A percentile compares a stretch with the other conserved stretches of the same genome.
phyloP scores from a whole-genome alignment of 495 filamentous ascomycete species.

The Penicillium fimorum region DNA sequence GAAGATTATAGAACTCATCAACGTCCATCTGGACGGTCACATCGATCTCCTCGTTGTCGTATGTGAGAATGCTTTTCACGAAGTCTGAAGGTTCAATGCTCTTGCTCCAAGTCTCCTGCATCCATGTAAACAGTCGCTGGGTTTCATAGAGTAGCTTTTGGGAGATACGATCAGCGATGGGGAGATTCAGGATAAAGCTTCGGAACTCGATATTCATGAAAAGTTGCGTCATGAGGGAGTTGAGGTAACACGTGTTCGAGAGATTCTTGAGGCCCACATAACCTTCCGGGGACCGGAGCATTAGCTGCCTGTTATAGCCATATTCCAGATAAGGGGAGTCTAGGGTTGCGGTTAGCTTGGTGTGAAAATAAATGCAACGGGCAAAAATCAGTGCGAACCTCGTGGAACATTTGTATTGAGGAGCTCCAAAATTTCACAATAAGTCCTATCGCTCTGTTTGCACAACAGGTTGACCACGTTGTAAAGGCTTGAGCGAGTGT shows the following conservation, averaged over 20 bases:
- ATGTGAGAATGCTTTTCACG: constrained; percentile 73
- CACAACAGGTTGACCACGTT: constrained; percentile 59
- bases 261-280: constrained; percentile 86
- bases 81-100: constrained; percentile 70
- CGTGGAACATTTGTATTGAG: constrained; percentile 53
- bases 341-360: constrained; percentile 5
- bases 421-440: constrained; percentile 49
- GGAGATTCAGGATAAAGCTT: constrained; percentile 72
- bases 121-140: constrained; percentile 74
- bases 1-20: constrained; percentile 92
- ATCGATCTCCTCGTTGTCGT: constrained; percentile 83
- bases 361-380: neutral
- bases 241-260: constrained; percentile 96
- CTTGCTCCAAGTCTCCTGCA: constrained; percentile 78
- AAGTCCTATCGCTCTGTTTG: constrained; percentile 51
- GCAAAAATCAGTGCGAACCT: constrained; percentile 28
- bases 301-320: constrained; percentile 63
- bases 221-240: constrained; percentile 91
- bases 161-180: constrained; percentile 49
- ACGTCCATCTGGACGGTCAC: constrained; percentile 94
- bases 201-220: constrained; percentile 95
- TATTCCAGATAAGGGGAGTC: constrained; percentile 56
- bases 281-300: constrained; percentile 69
- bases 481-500: constrained; percentile 63
- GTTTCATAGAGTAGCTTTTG: constrained; percentile 75